phyloP scores from a whole-genome alignment of 2,329 filamentous ascomycete genomes.

The Sarocladium kiliense region DNA sequence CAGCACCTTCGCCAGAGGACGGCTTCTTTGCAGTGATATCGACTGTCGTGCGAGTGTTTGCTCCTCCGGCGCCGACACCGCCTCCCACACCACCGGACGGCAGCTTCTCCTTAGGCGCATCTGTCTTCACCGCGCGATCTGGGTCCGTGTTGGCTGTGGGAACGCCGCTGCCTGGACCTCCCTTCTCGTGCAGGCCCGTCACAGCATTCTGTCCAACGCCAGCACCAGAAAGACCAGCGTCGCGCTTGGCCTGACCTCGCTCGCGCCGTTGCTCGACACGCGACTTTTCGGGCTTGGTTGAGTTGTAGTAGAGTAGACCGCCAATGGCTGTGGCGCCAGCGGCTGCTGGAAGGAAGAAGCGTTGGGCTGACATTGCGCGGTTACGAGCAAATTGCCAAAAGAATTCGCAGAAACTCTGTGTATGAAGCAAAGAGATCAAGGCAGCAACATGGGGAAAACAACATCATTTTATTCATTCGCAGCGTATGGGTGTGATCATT shows the following conservation, averaged over 20 bases:
- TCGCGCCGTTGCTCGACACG: conserved; percentile 14
- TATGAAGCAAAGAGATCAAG: background rate
- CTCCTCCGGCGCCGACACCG: conserved; percentile 22
- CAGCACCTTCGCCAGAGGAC: conserved; percentile 3
- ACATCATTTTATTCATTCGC: background rate
- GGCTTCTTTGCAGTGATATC: conserved; percentile 18
- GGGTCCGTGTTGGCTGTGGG: conserved; percentile 13
- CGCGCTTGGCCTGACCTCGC: conserved; percentile 23
- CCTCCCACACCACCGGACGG: conserved; percentile 28
- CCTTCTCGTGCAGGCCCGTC: conserved; percentile 25
- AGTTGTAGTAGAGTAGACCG: conserved; percentile 18
- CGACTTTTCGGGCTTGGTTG: conserved; percentile 12
- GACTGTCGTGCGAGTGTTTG: conserved; percentile 20
- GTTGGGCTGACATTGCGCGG: background rate
- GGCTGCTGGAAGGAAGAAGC: conserved; percentile 9
- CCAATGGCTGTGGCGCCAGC: conserved; percentile 19
- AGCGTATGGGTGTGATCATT: background rate
- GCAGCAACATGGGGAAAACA: background rate
- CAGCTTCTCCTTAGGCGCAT: conserved; percentile 22
- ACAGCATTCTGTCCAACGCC: conserved; percentile 25
- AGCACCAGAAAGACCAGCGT: conserved; percentile 24
- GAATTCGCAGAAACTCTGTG: background rate
- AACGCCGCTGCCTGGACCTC: conserved; percentile 14
- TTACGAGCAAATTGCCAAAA: background rate
- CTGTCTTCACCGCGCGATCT: conserved; percentile 15